A percentile compares a stretch with the other conserved stretches of the same genome.
These are phyloP conservation scores for Plasmodium cynomolgi DNA, from an alignment of 169 alveolate genomes.

Conservation along the genomic window DNA sequence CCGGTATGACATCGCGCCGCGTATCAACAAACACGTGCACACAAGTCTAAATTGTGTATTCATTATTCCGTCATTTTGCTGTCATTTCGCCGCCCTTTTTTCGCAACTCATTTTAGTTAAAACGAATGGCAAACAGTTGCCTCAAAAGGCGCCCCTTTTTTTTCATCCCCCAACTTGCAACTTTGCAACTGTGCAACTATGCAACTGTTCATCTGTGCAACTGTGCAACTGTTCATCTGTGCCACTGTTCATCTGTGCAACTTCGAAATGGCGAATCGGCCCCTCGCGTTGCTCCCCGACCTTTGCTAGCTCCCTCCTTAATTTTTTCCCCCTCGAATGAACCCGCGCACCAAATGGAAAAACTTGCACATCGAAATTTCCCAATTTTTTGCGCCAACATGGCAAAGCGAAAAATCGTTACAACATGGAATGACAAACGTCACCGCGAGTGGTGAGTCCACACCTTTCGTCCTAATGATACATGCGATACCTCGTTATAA, in stretches of 20 bases:
- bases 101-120: neutral
- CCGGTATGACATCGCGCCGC: neutral
- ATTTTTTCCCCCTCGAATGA: neutral
- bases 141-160: neutral
- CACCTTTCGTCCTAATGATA: neutral
- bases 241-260: neutral
- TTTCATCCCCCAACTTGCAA: neutral
- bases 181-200: neutral
- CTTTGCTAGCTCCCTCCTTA: neutral
- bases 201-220: neutral
- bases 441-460: neutral
- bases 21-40: neutral
- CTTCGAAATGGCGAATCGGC: neutral
- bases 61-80: neutral
- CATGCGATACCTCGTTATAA: neutral
- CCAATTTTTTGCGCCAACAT: neutral
- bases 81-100: too few relatives aligned
- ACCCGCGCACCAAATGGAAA: neutral
- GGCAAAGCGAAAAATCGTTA: neutral
- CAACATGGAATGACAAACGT: neutral
- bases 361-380: neutral
- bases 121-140: neutral
- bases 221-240: neutral
- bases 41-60: neutral
- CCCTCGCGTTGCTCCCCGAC: neutral